Evolutionary conservation across 768 basidiomycete species (phyloP), one percentile per base, ranked within the genome.

Genomic region (Serendipita indica): DNA sequence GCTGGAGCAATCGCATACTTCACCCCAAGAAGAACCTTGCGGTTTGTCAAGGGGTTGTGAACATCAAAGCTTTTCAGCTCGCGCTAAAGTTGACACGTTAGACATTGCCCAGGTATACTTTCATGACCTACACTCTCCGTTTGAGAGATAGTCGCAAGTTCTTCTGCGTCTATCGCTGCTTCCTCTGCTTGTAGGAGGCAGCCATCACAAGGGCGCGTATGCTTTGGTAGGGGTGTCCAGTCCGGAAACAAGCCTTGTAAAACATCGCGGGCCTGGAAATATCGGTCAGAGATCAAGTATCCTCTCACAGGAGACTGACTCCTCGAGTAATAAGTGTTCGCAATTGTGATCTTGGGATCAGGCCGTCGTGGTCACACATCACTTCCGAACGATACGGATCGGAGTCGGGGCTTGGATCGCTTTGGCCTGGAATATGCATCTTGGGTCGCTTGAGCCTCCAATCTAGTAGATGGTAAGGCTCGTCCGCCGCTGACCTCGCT

Each of bases 361-460:
- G 68, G 0, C 69, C 72, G 22, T 76, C 82, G 62, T 92, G 89
- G 65, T 84, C 83, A 66, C 89, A 92, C 2, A 70, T 66, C 52
- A 90, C 82, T 65, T 91, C 77, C 33, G 68, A 66, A 39, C 68
- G 63, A 67, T 75, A 90, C 28, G 78, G 77, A 3, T 67, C 66
- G 27, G 77, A 73, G 64, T 83, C 81, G 3, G 89, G 89, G 13
- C 77, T 70, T 7, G 84, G 85, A 68, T 92, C 89, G 25, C 67
- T 69, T 64, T 78, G 66, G 35, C 71, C 72, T 34, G 69, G 64
- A 28, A 71, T 69, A 66, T 91, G 89, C 85, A 91, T 88, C 69
- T 79, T 86, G 22, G 89, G 89, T 64, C 77, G 83, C 43, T 69
- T 65, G 57, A 79, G 69, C 66, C 73, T 73, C 89, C 89, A 92